Evolutionary conservation across 2,329 filamentous ascomycete genomes (phyloP).

Genomic region (Fusarium fujikuroi): DNA sequence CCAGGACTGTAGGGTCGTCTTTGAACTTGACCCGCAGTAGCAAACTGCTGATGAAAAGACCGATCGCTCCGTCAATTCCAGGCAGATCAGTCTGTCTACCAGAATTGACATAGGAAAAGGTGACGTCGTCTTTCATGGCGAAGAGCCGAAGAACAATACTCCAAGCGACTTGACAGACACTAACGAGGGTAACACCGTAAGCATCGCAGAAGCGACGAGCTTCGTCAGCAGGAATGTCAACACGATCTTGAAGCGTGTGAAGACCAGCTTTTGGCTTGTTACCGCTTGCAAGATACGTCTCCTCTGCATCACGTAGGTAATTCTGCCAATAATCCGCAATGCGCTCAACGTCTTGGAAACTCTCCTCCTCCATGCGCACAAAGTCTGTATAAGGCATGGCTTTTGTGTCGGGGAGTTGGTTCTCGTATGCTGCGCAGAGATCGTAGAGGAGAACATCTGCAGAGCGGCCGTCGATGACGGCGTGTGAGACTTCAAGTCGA

Average conservation of each 20-base stretch:
- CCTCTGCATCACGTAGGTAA: not conserved
- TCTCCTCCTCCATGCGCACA: not conserved
- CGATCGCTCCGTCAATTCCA: not conserved
- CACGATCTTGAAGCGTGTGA: not conserved
- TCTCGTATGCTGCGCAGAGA: not conserved
- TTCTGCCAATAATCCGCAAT: not conserved
- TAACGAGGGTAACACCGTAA: not conserved
- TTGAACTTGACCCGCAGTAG: not conserved
- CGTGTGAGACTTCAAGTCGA: not conserved
- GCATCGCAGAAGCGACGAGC: not conserved
- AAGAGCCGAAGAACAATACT: not conserved
- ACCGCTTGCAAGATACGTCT: not conserved
- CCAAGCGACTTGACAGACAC: slow-evolving; percentile 1
- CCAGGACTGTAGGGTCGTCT: not conserved
- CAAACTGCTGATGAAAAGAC: not conserved
- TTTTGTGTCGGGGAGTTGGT: not conserved
- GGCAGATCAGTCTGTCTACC: not conserved
- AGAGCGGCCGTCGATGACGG: slow-evolving; percentile 9
- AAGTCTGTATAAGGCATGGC: slow-evolving; percentile 1
- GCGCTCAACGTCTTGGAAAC: not conserved
- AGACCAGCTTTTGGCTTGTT: not conserved
- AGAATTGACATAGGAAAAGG: not conserved
- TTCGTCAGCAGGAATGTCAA: not conserved
- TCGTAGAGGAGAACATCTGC: slow-evolving; percentile 15
- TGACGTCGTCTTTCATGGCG: not conserved